A percentile compares a stretch with the other conserved stretches of the same genome.
Evolutionary conservation across 116 monocot genomes (phyloP).

Genomic region (Papilionanthe hybrid): DNA sequence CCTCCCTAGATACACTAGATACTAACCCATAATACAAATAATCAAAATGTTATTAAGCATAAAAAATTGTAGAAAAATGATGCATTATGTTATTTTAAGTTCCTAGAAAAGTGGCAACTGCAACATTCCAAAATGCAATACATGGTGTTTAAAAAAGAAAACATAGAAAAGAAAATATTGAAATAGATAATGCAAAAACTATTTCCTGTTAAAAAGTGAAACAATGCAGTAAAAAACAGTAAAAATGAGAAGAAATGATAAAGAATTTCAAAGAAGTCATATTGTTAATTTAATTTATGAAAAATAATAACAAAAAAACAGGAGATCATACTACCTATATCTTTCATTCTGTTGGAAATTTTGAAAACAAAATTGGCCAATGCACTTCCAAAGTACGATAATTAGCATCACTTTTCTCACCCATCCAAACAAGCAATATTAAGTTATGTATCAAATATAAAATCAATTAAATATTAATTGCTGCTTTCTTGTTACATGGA

Average conservation of each 20-base stretch:
- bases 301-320: background rate
- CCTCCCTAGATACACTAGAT: too few species aligned
- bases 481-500: background rate
- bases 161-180: background rate
- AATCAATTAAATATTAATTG: background rate
- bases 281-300: background rate
- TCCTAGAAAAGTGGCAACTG: background rate
- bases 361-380: background rate
- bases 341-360: background rate
- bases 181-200: background rate
- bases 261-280: background rate
- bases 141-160: background rate
- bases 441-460: background rate
- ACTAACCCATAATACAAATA: too few species aligned
- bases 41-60: too few species aligned
- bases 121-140: constrained; percentile 1
- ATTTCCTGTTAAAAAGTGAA: background rate
- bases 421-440: background rate
- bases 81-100: too few species aligned
- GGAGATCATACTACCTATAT: background rate
- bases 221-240: too few species aligned
- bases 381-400: background rate
- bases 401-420: background rate
- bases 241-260: background rate
- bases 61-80: too few species aligned